Conservation (phyloP, 2,329 filamentous ascomycete genomes). For the Stagonosporopsis vannaccii region DNA sequence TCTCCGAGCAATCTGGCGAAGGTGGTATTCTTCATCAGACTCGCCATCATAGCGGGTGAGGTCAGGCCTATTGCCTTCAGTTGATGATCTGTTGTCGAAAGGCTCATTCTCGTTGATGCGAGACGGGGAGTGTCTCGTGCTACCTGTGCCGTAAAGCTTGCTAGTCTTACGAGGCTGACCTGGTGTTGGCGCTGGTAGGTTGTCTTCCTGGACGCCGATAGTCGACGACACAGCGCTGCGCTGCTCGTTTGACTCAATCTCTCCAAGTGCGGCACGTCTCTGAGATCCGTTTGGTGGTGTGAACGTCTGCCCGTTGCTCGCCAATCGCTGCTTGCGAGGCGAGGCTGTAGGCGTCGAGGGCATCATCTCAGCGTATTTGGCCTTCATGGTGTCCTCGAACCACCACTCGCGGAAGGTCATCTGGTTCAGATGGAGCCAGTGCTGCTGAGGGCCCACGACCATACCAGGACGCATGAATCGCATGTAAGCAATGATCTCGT, state of each 20-base stretch:
- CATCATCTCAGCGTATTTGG: conserved; percentile 73
- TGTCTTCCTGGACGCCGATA: conserved; percentile 80
- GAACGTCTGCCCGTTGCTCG: conserved; percentile 73
- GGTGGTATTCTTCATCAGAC: conserved; percentile 82
- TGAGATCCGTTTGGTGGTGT: conserved; percentile 84
- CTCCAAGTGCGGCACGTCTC: conserved; percentile 85
- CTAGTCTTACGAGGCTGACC: conserved; percentile 93
- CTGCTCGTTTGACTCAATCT: conserved; percentile 83
- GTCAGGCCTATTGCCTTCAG: conserved; percentile 67
- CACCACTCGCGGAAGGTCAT: conserved; percentile 98
- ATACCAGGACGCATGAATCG: conserved; percentile 98
- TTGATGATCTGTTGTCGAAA: conserved; percentile 50
- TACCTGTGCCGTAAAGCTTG: conserved; percentile 70
- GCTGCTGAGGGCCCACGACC: conserved; percentile 98
- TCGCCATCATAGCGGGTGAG: conserved; percentile 67
- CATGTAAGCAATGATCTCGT: conserved; percentile 98
- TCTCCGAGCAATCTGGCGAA: conserved; percentile 68
- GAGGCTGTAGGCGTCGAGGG: conserved; percentile 66
- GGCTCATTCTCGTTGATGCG: conserved; percentile 58
- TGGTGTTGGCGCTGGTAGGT: conserved; percentile 91
- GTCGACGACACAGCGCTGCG: conserved; percentile 53
- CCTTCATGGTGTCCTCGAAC: conserved; percentile 79
- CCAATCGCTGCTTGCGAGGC: conserved; percentile 55
- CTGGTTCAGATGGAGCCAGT: conserved; percentile 98
- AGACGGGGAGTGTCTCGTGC: conserved; percentile 42